These are phyloP conservation scores for Amanita thiersii DNA, from an alignment of 768 basidiomycete species.

Conservation along the genomic window DNA sequence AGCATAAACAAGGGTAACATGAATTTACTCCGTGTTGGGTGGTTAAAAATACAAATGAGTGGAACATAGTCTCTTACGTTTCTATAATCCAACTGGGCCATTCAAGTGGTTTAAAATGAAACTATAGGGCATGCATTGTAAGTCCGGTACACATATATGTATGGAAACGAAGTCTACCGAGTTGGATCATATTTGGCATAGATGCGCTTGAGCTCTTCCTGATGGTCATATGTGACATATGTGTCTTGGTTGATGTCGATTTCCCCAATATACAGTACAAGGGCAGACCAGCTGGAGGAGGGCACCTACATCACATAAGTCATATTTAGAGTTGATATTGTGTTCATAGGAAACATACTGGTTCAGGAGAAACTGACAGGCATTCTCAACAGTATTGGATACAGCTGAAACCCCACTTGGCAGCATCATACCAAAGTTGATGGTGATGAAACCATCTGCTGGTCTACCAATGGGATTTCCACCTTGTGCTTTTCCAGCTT, in stretches of 20 bases:
- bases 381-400: conserved; percentile 17
- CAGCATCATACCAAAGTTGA: conserved; percentile 23
- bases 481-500: conserved; percentile 17
- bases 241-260: conserved; percentile 28
- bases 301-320: conserved; percentile 15
- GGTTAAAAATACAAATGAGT: too few species aligned
- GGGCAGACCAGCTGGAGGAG: conserved; percentile 28
- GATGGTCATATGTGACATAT: conserved; percentile 31
- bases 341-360: conserved; percentile 19
- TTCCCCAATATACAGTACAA: conserved; percentile 33
- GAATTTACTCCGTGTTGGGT: too few species aligned
- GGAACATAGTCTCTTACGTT: too few species aligned
- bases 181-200: conserved; percentile 38
- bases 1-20: too few species aligned
- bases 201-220: conserved; percentile 24
- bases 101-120: too few species aligned
- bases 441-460: conserved; percentile 15
- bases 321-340: neutral
- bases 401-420: conserved; percentile 13
- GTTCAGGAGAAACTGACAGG: conserved; percentile 19
- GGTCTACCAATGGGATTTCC: conserved; percentile 22
- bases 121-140: too few species aligned
- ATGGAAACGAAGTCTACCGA: too few species aligned
- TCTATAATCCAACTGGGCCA: too few species aligned
- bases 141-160: too few species aligned